Percentiles rank a stretch among this genome's conserved stretches.
Conservation (phyloP, 208 protist genomes). For the Leishmania aethiopica region DNA sequence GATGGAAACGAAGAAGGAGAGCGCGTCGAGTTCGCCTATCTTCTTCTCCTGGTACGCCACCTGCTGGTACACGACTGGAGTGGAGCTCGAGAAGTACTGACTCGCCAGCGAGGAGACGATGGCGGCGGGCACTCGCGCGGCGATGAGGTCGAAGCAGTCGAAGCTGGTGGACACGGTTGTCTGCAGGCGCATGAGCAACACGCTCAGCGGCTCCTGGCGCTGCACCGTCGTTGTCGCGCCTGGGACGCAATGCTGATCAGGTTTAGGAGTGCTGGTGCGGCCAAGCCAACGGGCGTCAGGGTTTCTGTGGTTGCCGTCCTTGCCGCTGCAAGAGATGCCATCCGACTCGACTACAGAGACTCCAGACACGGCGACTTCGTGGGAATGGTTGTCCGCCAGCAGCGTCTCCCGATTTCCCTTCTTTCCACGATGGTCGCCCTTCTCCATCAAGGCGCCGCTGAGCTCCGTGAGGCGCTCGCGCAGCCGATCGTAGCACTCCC, state of each 20-base stretch:
- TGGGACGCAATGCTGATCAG: neutral
- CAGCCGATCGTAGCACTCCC: constrained; percentile 37
- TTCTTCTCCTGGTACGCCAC: constrained; percentile 34
- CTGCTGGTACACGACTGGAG: constrained; percentile 31
- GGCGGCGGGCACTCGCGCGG: constrained; percentile 28
- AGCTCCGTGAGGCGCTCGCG: constrained; percentile 41
- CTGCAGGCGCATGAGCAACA: constrained; percentile 42
- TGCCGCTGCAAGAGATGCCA: neutral
- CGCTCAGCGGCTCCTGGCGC: constrained; percentile 19
- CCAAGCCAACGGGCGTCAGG: neutral
- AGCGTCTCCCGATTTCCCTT: constrained; percentile 11
- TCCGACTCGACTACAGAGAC: neutral
- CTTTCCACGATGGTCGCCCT: neutral
- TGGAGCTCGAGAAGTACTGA: constrained; percentile 32
- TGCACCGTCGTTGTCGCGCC: neutral
- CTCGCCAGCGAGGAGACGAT: constrained; percentile 30
- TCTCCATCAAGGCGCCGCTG: constrained; percentile 28
- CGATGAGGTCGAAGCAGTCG: constrained; percentile 49
- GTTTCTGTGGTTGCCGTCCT: neutral
- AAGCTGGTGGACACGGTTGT: constrained; percentile 40
- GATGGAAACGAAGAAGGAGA: constrained; percentile 54
- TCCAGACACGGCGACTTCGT: neutral
- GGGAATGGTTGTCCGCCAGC: constrained; percentile 3
- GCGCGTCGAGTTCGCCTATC: constrained; percentile 23
- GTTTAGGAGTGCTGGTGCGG: neutral